A percentile compares a stretch with the other conserved stretches of the same genome.
These are phyloP conservation scores for Phytopythium chamaehyphon DNA, from an alignment of 352 stramenopile genomes.

Conservation along the genomic window DNA sequence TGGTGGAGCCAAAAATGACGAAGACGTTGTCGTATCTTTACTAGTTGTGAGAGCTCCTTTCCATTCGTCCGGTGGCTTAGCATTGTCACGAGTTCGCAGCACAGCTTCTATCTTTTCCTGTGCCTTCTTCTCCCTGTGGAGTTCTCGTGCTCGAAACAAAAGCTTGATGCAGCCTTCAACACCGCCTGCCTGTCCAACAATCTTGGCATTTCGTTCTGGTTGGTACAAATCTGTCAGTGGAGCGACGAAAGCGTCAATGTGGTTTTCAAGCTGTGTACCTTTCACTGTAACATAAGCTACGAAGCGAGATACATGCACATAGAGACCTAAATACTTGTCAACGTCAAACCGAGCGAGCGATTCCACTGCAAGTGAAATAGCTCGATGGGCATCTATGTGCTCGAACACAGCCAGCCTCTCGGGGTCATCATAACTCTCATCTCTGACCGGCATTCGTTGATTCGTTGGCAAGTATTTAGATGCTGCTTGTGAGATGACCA, in stretches of 20 bases:
- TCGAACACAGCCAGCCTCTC: slow-evolving; percentile 24
- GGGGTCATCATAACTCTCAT: slow-evolving; percentile 2
- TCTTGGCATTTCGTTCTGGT: slow-evolving; percentile 50
- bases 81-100: slow-evolving; percentile 14
- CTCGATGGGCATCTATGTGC: slow-evolving; percentile 39
- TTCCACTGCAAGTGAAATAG: slow-evolving; percentile 30
- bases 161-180: slow-evolving; percentile 58
- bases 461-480: too few species aligned
- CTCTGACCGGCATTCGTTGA: slow-evolving; percentile 1
- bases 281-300: slow-evolving; percentile 52
- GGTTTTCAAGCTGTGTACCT: slow-evolving; percentile 17
- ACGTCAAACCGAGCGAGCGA: slow-evolving; percentile 51
- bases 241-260: not conserved
- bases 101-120: slow-evolving; percentile 30
- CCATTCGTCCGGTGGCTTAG: slow-evolving; percentile 32
- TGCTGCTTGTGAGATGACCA: too few species aligned
- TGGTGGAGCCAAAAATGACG: not conserved
- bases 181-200: slow-evolving; percentile 51
- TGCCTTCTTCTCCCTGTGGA: slow-evolving; percentile 47
- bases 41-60: slow-evolving; percentile 29
- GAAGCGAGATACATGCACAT: slow-evolving; percentile 58
- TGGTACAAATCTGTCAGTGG: not conserved
- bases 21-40: not conserved
- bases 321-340: slow-evolving; percentile 46
- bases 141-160: slow-evolving; percentile 52